Conservation (phyloP, 345 rosid species). For the Gossypium bickii region DNA sequence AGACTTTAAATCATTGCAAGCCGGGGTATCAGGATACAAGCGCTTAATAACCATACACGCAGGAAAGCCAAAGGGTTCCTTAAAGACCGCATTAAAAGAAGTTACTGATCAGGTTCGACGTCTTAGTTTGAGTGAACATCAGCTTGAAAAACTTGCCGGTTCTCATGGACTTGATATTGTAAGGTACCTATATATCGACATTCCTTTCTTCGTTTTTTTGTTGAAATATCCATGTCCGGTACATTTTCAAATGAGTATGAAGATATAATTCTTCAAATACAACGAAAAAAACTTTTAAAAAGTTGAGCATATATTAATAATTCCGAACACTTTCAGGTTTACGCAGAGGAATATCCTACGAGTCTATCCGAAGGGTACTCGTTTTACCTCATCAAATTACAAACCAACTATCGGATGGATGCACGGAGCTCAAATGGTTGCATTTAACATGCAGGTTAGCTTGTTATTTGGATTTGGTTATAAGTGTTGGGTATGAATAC, state of each 20-base stretch:
- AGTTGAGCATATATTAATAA: background rate
- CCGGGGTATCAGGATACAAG: conserved; percentile 18
- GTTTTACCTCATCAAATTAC: conserved; percentile 84
- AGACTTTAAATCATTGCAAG: conserved; percentile 12
- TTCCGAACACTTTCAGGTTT: conserved; percentile 43
- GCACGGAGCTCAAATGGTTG: conserved; percentile 99
- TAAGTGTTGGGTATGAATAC: background rate
- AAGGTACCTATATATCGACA: conserved; percentile 25
- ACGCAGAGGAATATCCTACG: conserved; percentile 74
- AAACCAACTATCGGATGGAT: conserved; percentile 86
- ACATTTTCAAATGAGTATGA: background rate
- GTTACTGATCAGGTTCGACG: conserved; percentile 33
- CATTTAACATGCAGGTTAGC: conserved; percentile 90
- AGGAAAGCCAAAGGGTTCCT: conserved; percentile 31
- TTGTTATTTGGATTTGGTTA: background rate
- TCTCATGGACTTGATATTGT: conserved; percentile 35
- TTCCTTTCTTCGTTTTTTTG: background rate
- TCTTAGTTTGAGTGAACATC: conserved; percentile 46
- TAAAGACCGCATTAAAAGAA: conserved; percentile 6
- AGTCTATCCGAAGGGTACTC: conserved; percentile 83
- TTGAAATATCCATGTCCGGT: background rate
- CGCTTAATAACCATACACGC: conserved; percentile 36
- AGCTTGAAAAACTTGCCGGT: conserved; percentile 35
- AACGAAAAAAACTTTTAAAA: too few species aligned
- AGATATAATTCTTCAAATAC: background rate